These are phyloP conservation scores for Hibiscus tridactylites DNA, from an alignment of 345 rosid genomes.

Conservation along the genomic window DNA sequence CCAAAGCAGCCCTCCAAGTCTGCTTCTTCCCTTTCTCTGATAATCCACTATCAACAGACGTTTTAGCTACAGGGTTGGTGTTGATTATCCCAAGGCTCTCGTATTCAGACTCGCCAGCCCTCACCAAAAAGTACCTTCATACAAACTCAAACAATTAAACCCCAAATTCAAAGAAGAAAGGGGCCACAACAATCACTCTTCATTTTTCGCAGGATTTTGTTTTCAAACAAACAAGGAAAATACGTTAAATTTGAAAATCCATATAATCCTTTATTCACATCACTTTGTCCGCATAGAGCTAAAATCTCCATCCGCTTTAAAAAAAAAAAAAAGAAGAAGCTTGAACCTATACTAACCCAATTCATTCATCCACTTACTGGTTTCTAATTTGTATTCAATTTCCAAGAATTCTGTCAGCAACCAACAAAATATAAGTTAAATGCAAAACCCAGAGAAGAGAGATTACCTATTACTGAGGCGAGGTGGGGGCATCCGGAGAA, in stretches of 20 bases:
- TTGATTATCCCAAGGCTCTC: conserved; percentile 76
- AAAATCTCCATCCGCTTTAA: too few relatives aligned
- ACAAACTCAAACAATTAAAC: conserved; percentile 10
- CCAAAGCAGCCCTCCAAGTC: conserved; percentile 52
- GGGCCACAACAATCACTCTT: too few relatives aligned
- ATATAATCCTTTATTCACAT: too few relatives aligned
- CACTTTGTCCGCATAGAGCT: too few relatives aligned
- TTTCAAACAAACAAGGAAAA: too few relatives aligned
- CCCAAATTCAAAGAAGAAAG: neutral
- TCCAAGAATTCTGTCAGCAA: too few relatives aligned
- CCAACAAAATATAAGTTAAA: neutral
- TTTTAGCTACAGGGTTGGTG: conserved; percentile 83
- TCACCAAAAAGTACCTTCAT: conserved; percentile 70
- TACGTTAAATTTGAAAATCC: too few relatives aligned
- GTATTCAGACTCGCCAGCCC: conserved; percentile 86
- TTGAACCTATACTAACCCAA: too few relatives aligned
- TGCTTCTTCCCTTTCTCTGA: conserved; percentile 87
- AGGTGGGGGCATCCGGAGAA: conserved; percentile 62
- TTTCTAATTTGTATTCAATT: too few relatives aligned
- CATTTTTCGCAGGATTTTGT: too few relatives aligned
- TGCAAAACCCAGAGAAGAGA: neutral
- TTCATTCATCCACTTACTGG: too few relatives aligned
- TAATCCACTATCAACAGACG: conserved; percentile 77
- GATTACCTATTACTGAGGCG: conserved; percentile 47
- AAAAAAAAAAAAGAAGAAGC: too few relatives aligned